Evolutionary conservation across 176 grass and related monocot genomes (phyloP).

Genomic region (Thalia dealbata): DNA sequence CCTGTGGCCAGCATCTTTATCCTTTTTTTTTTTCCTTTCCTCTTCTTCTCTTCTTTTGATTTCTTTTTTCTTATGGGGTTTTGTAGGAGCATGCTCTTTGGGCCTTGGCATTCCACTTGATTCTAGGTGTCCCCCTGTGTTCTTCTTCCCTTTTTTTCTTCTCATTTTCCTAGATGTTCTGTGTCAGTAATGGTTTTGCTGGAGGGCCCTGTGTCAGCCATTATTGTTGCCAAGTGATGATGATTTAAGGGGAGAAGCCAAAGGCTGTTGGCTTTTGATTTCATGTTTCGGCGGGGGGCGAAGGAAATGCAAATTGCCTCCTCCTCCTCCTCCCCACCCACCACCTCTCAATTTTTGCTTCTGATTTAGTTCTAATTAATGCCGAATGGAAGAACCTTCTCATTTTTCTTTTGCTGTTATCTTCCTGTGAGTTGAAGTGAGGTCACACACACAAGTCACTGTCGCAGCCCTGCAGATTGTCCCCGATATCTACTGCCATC

Average conservation of each 20-base stretch:
- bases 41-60: neutral
- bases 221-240: neutral
- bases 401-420: too few species aligned
- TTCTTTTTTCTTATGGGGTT: neutral
- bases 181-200: conserved; percentile 7
- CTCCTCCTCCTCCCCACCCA: too few species aligned
- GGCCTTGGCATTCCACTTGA: neutral
- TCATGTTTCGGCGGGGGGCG: too few species aligned
- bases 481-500: too few species aligned
- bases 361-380: too few species aligned
- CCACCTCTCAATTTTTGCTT: too few species aligned
- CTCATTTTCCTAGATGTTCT: conserved; percentile 14
- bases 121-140: neutral
- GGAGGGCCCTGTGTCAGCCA: neutral
- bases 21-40: neutral
- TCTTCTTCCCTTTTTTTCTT: neutral
- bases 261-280: neutral
- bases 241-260: neutral
- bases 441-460: too few species aligned
- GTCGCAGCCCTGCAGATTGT: too few species aligned
- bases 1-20: neutral
- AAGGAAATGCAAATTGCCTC: neutral
- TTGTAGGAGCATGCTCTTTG: neutral
- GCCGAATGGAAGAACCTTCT: too few species aligned
- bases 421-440: too few species aligned